Evolutionary conservation across 805 yeast genomes (phyloP).

Genomic region (Priceomyces haplophilus): DNA sequence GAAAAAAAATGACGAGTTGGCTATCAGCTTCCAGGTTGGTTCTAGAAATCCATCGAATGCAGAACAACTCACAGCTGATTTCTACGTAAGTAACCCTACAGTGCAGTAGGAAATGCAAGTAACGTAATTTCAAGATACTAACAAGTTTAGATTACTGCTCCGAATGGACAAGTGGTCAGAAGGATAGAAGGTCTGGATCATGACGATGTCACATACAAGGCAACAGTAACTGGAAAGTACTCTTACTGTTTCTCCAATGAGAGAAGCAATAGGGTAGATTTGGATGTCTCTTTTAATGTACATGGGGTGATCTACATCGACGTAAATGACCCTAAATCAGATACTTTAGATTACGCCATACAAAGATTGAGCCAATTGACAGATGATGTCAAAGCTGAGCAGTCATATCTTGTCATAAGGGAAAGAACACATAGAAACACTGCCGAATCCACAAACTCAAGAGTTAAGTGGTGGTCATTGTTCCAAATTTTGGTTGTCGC

Average conservation of each 20-base stretch:
- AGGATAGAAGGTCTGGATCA: slow-evolving; percentile 61
- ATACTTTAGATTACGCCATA: slow-evolving; percentile 81
- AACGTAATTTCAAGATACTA: slow-evolving; percentile 1
- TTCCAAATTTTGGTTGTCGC: slow-evolving; percentile 87
- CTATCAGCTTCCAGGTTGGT: slow-evolving; percentile 90
- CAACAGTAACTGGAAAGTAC: slow-evolving; percentile 68
- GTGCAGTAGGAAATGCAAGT: too few relatives aligned
- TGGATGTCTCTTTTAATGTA: slow-evolving; percentile 92
- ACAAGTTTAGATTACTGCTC: slow-evolving; percentile 25
- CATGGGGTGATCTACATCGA: slow-evolving; percentile 90
- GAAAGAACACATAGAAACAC: slow-evolving; percentile 98
- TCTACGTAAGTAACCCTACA: slow-evolving; percentile 33
- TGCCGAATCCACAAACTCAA: slow-evolving; percentile 93
- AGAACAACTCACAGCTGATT: slow-evolving; percentile 65
- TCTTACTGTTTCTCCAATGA: slow-evolving; percentile 92
- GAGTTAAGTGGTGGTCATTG: slow-evolving; percentile 97
- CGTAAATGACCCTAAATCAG: slow-evolving; percentile 68
- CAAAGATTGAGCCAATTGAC: slow-evolving; percentile 71
- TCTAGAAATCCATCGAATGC: slow-evolving; percentile 74
- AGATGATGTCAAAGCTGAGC: slow-evolving; percentile 88
- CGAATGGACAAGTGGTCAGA: slow-evolving; percentile 47
- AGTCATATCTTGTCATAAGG: slow-evolving; percentile 87
- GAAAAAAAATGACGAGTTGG: slow-evolving; percentile 79
- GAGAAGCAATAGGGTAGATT: slow-evolving; percentile 62
- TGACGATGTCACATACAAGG: slow-evolving; percentile 72